Base-by-base conservation (phyloP, 2,329 filamentous ascomycete genomes). In the Cladorrhinum sp. region DNA sequence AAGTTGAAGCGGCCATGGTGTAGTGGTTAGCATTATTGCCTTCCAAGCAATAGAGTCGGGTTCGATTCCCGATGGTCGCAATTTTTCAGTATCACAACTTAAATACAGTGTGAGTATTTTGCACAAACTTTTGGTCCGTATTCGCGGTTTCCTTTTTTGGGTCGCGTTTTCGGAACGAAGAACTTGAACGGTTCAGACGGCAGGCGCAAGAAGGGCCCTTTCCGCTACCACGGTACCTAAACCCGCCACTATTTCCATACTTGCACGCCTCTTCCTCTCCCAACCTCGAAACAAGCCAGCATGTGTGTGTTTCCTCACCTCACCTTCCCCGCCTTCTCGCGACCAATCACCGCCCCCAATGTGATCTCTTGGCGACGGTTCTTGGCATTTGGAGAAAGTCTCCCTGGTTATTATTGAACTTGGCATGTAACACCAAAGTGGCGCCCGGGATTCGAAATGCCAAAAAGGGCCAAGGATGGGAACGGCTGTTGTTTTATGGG, bases 1-100 rank as follows among this genome's bases (percentile, higher is more conserved):
- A 20, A 46, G 26, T 46, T 21, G 3, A 54, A 59, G 50, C 57
- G 57, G 57, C 57, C 50, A 59, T 59, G 57, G 50, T 59, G 57
- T 59, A 59, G 57, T 59, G 57, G 57, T 59, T 55, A 55, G 57
- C 58, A 56, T 56, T 56, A 52, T 51, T 56, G 58, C 52, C 52
- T 56, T 56, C 58, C 58, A 60, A 60, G 52, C 58, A 60, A 50
- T 52, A 56, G 58, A 60, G 52, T 42, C 39, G 39, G 58, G 54
- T 57, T 57, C 54, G 54, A 57, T 57, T 57, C 54, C 54, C 54
- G 54, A 57, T 59, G 57, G 39, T 30, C 36, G 30, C 52, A 55
- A 23, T 2, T 16, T 20, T 12, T 12, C 26, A 16, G 10, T 24
- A 3, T 26, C 36, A 39, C 21, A n/a, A 24, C 9, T 42, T 5